Evolutionary conservation across 805 yeast genomes (phyloP), one percentile per base, ranked within the genome.

Genomic region (Metschnikowia kofuensis): DNA sequence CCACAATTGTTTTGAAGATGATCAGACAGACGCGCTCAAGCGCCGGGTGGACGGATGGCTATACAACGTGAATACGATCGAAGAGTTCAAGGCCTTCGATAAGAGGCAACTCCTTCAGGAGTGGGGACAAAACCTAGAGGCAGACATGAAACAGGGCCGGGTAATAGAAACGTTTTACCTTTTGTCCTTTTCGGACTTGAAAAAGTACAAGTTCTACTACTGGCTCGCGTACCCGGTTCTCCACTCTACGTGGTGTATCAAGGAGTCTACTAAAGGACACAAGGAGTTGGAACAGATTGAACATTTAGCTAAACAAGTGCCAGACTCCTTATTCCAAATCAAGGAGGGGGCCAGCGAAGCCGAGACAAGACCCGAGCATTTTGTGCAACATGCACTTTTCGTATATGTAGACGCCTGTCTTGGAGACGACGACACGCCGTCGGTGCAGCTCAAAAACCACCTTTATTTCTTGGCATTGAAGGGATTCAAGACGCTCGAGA

Each of bases 171-270:
- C 57, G 30, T 67, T 73, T 48, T 59, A 59, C 40, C 49, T 72
- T 11, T 69, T 91, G 29, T 76, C 90, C 38, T 94, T 84, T 68
- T 86, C 96, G 0, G 99, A 94, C 65, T 76, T 94, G 62, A 94
- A 94, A 65, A 89, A 87, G 67, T 91, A 87, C 70, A 83, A 79
- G 60, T 92, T 86, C 62, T 86, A 79, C 60, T 91, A 94, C 67
- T 95, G 99, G 99, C 78, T 88, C 54, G 85, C 89, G 13, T 82
- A 82, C 53, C 97, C 99, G 0, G 68, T 79, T 1, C 64, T 89
- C 32, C 73, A 74, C 36, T 67, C 82, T 8, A 70, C 69, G 11
- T 85, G 89, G 89, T 41, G 28, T 9, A 48, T 61, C 9, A 36
- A 39, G 6, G 55, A 55, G 5, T 27, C 38, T n/a, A 32, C 36